These are phyloP conservation scores for Wallacemonas sp. DNA, from an alignment of 208 protist genomes.

Conservation along the genomic window DNA sequence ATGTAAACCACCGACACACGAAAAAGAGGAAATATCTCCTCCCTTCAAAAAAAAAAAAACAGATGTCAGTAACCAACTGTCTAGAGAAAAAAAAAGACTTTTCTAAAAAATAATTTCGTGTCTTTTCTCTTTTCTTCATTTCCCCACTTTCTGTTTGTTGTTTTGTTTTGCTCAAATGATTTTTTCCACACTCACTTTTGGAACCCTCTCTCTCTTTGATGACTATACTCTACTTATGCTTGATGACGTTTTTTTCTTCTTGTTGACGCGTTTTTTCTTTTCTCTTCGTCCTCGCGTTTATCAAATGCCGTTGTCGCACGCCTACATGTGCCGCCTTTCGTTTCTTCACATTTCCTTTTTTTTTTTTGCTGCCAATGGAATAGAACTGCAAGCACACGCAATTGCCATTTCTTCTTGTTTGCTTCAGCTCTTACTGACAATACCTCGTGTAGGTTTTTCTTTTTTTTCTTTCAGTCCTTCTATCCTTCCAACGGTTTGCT, in stretches of 20 bases:
- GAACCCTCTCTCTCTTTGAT: constrained; percentile 7
- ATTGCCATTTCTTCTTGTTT: too few species aligned
- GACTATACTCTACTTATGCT: neutral
- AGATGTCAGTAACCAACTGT: neutral
- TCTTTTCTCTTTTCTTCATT: too few species aligned
- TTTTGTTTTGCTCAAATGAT: constrained; percentile 15
- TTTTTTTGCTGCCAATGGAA: neutral
- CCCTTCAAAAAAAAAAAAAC: neutral
- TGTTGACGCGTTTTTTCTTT: neutral
- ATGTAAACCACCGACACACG: constrained; percentile 21
- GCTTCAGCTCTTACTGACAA: too few species aligned
- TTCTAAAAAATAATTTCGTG: constrained; percentile 2
- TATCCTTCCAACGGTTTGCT: too few species aligned
- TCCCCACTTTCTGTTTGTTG: constrained; percentile 11
- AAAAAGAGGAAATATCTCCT: neutral
- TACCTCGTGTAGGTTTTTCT: too few species aligned
- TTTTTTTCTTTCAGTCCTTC: too few species aligned
- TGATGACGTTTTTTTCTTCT: constrained; percentile 11
- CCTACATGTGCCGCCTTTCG: neutral
- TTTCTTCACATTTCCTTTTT: neutral
- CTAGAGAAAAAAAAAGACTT: too few species aligned
- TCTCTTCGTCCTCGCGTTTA: too few species aligned
- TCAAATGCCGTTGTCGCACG: too few species aligned
- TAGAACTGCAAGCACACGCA: constrained; percentile 6
- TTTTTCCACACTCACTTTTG: neutral